Evolutionary conservation across 306 rosid genomes (phyloP), one percentile per base, ranked within the genome.

Genomic region (Carpinus fangiana): DNA sequence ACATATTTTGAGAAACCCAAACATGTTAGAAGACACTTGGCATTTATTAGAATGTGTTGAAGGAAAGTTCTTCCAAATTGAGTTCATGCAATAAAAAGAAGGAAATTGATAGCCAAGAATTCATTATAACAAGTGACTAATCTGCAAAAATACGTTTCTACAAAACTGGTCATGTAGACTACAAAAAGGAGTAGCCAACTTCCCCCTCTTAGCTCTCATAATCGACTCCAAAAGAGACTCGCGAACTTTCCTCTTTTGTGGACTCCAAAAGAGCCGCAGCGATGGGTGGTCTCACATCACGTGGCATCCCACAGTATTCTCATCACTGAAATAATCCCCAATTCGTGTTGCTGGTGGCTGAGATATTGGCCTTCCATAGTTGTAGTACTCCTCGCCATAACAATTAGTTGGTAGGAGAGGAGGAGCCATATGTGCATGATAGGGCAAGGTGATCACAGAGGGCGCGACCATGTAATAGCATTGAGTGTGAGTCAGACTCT

Each of bases 241-340:
- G 64, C 34, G 64, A 57, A 57, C 7, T 8, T 57, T 14, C 36
- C 36, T 21, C 65, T 59, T 23, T 23, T 23, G 26, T 23, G 1
- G 26, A 23, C 26, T 23, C 26, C 26, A 23, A 23, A 23, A 23
- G 36, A 59, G 65, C 65, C 65, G 4, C n/a, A 59, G 38, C 28
- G 36, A 59, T 21, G 12, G 65, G 38, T 34, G 8, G 14, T 62
- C 21, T 85, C 84, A 86, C 83, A 83, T 86, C 23, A 86, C 81
- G 62, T 20, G 59, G 79, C 89, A 86, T 57, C 87, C 89, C 68
- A 73, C 46, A 21, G 89, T 73, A 75, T 82, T 79, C 20, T 82
- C 86, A 41, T 86, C 89, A 34, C 86, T 82, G 87, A 82, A 82
- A 70, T 82, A 80, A 68, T 86, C 86, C 5, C 86, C 82, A 0